Conservation (phyloP, 768 basidiomycete genomes). For the Fistulinella prunicolor region DNA sequence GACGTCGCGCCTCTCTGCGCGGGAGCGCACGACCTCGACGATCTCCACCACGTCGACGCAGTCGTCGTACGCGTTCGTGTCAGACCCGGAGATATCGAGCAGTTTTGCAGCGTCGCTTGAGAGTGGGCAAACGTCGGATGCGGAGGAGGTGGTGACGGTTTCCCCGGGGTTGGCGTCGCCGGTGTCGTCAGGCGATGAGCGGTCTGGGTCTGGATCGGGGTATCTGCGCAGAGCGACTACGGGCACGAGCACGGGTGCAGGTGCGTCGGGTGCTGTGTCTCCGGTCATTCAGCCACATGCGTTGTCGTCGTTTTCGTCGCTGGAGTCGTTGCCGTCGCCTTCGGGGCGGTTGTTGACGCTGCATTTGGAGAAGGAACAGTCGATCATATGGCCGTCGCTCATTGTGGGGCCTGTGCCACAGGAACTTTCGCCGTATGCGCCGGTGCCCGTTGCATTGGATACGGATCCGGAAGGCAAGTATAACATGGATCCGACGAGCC, state of each 20-base stretch:
- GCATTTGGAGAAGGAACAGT: conserved; percentile 76
- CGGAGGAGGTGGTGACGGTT: conserved; percentile 54
- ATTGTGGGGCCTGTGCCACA: conserved; percentile 71
- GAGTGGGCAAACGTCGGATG: conserved; percentile 68
- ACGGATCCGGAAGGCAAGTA: conserved; percentile 55
- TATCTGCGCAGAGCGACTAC: conserved; percentile 12
- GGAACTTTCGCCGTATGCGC: conserved; percentile 49
- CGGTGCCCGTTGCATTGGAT: conserved; percentile 53
- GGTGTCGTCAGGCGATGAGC: conserved; percentile 56
- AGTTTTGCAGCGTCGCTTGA: conserved; percentile 82
- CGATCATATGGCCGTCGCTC: conserved; percentile 80
- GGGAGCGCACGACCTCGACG: conserved; percentile 75
- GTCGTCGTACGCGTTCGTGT: conserved; percentile 78
- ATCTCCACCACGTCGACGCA: conserved; percentile 73
- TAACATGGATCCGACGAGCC: conserved; percentile 85
- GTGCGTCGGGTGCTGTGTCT: conserved; percentile 53
- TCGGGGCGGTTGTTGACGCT: conserved; percentile 72
- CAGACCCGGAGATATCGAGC: conserved; percentile 83
- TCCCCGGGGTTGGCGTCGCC: conserved; percentile 67
- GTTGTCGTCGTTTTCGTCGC: conserved; percentile 73
- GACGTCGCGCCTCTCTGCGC: conserved; percentile 44
- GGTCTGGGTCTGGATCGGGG: conserved; percentile 21
- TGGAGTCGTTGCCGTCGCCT: conserved; percentile 64
- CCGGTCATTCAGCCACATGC: conserved; percentile 53
- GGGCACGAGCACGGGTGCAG: conserved; percentile 22